Evolutionary conservation across 2,329 filamentous ascomycete species (phyloP).

Genomic region (Fusarium humuli): DNA sequence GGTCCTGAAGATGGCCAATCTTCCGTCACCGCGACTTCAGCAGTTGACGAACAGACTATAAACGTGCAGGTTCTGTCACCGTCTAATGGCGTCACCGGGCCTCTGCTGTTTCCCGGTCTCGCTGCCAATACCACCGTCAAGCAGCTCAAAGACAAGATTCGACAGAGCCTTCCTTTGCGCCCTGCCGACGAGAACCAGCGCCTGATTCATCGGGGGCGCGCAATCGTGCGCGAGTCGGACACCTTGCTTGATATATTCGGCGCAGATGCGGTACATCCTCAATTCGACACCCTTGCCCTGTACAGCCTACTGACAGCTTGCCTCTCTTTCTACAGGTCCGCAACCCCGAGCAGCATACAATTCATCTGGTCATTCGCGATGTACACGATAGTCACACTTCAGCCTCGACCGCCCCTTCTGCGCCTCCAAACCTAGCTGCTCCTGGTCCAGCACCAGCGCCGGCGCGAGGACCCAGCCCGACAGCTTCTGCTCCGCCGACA

Average conservation of each 20-base stretch:
- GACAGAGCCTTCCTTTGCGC: slow-evolving; percentile 61
- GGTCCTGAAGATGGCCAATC: slow-evolving; percentile 40
- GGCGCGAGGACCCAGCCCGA: slow-evolving; percentile 47
- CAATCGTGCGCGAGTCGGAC: slow-evolving; percentile 65
- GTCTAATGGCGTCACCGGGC: slow-evolving; percentile 64
- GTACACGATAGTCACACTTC: slow-evolving; percentile 47
- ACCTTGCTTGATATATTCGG: slow-evolving; percentile 69
- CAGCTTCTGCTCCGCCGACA: slow-evolving; percentile 37
- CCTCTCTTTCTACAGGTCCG: slow-evolving; percentile 52
- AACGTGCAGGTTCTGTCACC: slow-evolving; percentile 71
- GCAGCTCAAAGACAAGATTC: slow-evolving; percentile 69
- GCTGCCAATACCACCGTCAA: slow-evolving; percentile 64
- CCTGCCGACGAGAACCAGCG: slow-evolving; percentile 67
- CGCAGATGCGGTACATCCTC: slow-evolving; percentile 58
- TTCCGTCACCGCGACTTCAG: slow-evolving; percentile 26
- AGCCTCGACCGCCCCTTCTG: slow-evolving; percentile 40
- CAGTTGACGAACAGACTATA: slow-evolving; percentile 56
- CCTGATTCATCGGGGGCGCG: slow-evolving; percentile 70
- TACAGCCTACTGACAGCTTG: slow-evolving; percentile 39
- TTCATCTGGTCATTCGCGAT: slow-evolving; percentile 65
- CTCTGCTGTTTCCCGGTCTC: slow-evolving; percentile 62
- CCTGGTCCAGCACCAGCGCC: slow-evolving; percentile 21
- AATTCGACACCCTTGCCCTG: slow-evolving; percentile 2
- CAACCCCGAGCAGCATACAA: slow-evolving; percentile 60
- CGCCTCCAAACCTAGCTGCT: slow-evolving; percentile 9